Conservation (phyloP, 495 filamentous ascomycete species). For the Lentithecium fluviatile region DNA sequence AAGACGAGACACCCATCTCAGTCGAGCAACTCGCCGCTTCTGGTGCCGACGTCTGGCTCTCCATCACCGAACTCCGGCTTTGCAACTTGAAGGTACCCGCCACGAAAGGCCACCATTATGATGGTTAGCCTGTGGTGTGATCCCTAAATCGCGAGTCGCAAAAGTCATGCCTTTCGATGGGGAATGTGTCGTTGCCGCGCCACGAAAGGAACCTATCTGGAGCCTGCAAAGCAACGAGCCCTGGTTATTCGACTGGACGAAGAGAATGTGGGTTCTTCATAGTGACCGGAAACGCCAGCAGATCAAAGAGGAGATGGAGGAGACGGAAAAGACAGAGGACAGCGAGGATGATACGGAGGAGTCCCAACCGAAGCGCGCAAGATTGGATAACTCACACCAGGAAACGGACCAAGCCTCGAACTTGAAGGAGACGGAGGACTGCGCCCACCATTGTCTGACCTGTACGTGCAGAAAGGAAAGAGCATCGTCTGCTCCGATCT, state of each 20-base stretch:
- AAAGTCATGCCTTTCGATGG: slow-evolving; percentile 12
- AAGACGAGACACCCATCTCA: background rate
- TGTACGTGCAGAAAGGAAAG: too few relatives aligned
- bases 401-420: too few relatives aligned
- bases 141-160: background rate
- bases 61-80: slow-evolving; percentile 7
- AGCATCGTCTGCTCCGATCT: too few relatives aligned
- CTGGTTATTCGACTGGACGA: background rate
- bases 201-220: background rate
- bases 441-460: too few relatives aligned
- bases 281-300: too few relatives aligned
- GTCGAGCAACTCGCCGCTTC: background rate
- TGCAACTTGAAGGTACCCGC: background rate
- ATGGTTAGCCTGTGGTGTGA: slow-evolving; percentile 1
- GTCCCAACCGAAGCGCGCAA: too few relatives aligned
- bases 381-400: too few relatives aligned
- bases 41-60: slow-evolving; percentile 9
- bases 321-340: too few relatives aligned
- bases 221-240: background rate
- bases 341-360: too few relatives aligned
- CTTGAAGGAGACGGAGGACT: too few relatives aligned
- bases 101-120: slow-evolving; percentile 1
- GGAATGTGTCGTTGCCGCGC: background rate
- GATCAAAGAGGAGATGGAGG: too few relatives aligned
- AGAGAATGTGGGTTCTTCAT: background rate